Evolutionary conservation across 1,284 basidiomycete genomes (phyloP).

Genomic region (Calocybe gambosa): DNA sequence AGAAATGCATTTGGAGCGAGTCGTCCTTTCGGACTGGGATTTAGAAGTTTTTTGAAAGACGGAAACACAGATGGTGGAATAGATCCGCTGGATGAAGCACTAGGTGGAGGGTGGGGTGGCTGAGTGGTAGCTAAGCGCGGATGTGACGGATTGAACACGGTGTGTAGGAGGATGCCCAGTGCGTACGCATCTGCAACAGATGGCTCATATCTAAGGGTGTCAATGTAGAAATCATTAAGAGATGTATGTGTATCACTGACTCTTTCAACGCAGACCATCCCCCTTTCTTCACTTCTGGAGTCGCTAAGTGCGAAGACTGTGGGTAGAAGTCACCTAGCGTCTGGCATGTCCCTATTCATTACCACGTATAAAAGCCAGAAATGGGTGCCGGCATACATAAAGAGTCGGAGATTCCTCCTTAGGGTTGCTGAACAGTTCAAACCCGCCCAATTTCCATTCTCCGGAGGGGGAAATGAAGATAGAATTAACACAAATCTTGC

Average conservation of each 20-base stretch:
- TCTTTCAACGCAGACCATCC: slow-evolving; percentile 85
- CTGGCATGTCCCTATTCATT: slow-evolving; percentile 30
- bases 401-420: slow-evolving; percentile 73
- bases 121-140: slow-evolving; percentile 64
- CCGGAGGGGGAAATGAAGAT: slow-evolving; percentile 89
- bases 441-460: slow-evolving; percentile 95
- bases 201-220: slow-evolving; percentile 71
- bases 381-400: slow-evolving; percentile 51
- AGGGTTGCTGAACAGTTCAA: slow-evolving; percentile 82
- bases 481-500: slow-evolving; percentile 72
- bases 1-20: slow-evolving; percentile 75
- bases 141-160: slow-evolving; percentile 78
- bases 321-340: slow-evolving; percentile 66
- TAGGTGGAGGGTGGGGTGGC: slow-evolving; percentile 69
- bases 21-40: slow-evolving; percentile 80
- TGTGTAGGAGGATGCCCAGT: slow-evolving; percentile 79
- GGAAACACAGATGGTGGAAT: slow-evolving; percentile 79
- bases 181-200: slow-evolving; percentile 80
- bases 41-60: slow-evolving; percentile 82
- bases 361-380: slow-evolving; percentile 2
- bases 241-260: slow-evolving; percentile 37
- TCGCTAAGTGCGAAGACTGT: slow-evolving; percentile 49
- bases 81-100: slow-evolving; percentile 66
- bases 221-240: slow-evolving; percentile 6
- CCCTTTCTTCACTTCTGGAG: slow-evolving; percentile 88